Percentiles rank a stretch among this genome's conserved stretches.
phyloP scores from a whole-genome alignment of 2,329 filamentous ascomycete genomes.

The Colletotrichum viniferum region DNA sequence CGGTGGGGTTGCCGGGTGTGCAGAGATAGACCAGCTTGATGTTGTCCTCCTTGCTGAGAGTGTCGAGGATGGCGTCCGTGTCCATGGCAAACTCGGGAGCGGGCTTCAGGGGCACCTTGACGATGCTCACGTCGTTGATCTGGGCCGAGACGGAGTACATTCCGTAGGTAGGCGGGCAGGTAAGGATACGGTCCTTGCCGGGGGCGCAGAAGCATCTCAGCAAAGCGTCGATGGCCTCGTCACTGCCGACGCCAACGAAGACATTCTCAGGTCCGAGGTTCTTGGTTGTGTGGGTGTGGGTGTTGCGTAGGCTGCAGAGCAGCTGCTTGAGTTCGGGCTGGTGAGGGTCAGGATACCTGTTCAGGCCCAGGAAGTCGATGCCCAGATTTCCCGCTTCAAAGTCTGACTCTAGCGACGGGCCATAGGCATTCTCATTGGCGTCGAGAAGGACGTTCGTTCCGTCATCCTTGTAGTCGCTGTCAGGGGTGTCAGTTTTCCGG shows the following conservation, averaged over 20 bases:
- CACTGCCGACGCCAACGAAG: slow-evolving; percentile 94
- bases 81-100: slow-evolving; percentile 78
- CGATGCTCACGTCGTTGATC: slow-evolving; percentile 87
- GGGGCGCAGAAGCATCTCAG: slow-evolving; percentile 92
- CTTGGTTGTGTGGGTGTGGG: slow-evolving; percentile 77
- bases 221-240: slow-evolving; percentile 95
- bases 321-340: slow-evolving; percentile 84
- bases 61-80: slow-evolving; percentile 68
- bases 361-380: slow-evolving; percentile 80
- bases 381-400: slow-evolving; percentile 57
- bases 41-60: slow-evolving; percentile 60
- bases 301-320: slow-evolving; percentile 87
- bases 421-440: slow-evolving; percentile 97
- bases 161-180: slow-evolving; percentile 95
- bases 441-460: slow-evolving; percentile 95
- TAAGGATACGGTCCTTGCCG: slow-evolving; percentile 86
- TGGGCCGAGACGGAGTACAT: slow-evolving; percentile 97
- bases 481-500: slow-evolving; percentile 24
- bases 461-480: slow-evolving; percentile 97
- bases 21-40: slow-evolving; percentile 94
- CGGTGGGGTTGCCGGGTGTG: slow-evolving; percentile 95
- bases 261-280: slow-evolving; percentile 79
- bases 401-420: slow-evolving; percentile 71
- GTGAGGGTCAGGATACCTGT: slow-evolving; percentile 97
- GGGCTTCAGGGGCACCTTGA: slow-evolving; percentile 81